A percentile compares a stretch with the other conserved stretches of the same genome.
Evolutionary conservation across 208 protist genomes (phyloP).

Genomic region (Trypanosomatidae sp.): DNA sequence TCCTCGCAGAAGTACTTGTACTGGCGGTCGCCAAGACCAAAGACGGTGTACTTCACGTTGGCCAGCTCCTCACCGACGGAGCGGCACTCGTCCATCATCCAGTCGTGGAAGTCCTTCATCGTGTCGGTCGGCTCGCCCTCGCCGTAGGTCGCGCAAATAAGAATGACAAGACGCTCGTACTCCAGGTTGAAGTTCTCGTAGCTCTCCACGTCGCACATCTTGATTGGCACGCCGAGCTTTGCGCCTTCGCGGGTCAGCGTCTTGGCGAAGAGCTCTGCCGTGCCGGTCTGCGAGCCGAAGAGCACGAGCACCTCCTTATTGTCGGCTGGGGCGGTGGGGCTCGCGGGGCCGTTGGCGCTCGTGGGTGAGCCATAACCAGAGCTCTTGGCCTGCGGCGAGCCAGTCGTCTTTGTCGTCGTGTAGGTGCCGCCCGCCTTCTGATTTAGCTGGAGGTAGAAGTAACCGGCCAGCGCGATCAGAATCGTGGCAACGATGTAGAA

Average conservation of each 20-base stretch:
- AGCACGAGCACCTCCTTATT: slow-evolving; percentile 67
- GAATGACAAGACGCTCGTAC: slow-evolving; percentile 65
- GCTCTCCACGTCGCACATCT: slow-evolving; percentile 61
- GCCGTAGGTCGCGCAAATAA: slow-evolving; percentile 90
- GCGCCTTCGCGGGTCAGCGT: slow-evolving; percentile 69
- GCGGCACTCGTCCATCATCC: slow-evolving; percentile 73
- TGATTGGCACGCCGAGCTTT: slow-evolving; percentile 65
- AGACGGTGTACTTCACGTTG: slow-evolving; percentile 85
- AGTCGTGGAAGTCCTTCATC: slow-evolving; percentile 88
- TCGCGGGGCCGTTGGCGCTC: neutral
- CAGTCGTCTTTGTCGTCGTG: neutral
- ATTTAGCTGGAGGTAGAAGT: slow-evolving; percentile 48
- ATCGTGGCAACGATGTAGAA: slow-evolving; percentile 39
- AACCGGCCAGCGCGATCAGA: slow-evolving; percentile 41
- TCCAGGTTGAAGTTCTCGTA: slow-evolving; percentile 65
- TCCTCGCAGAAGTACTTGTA: slow-evolving; percentile 91
- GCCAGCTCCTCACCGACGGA: slow-evolving; percentile 54
- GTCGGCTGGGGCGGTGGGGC: neutral
- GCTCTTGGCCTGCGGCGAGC: neutral
- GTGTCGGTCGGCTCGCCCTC: slow-evolving; percentile 92
- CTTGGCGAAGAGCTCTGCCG: slow-evolving; percentile 89
- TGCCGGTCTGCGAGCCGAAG: slow-evolving; percentile 90
- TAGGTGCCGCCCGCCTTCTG: slow-evolving; percentile 6
- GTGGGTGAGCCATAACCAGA: no score
- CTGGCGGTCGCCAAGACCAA: slow-evolving; percentile 90